Conservation (phyloP, 2,329 filamentous ascomycete genomes). For the Xylaria sp. region DNA sequence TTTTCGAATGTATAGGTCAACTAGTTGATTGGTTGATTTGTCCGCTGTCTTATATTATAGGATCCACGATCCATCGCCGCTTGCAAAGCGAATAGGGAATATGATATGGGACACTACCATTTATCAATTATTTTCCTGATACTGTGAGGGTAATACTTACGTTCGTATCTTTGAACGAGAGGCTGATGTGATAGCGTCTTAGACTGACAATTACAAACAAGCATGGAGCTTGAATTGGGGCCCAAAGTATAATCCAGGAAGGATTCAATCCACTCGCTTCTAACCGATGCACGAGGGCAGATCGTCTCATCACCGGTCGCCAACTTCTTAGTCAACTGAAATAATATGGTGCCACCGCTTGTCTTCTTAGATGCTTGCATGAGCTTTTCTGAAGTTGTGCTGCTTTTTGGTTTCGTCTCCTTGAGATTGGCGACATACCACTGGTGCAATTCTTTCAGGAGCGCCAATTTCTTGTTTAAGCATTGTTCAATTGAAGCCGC, state of each 20-base stretch:
- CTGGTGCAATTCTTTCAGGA: constrained; percentile 38
- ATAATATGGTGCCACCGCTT: background rate
- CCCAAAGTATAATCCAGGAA: background rate
- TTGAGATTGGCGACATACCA: constrained; percentile 36
- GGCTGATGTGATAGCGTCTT: constrained; percentile 18
- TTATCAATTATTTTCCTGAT: constrained; percentile 11
- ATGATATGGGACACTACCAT: constrained; percentile 36
- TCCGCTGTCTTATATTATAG: constrained; percentile 33
- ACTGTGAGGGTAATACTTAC: constrained; percentile 9
- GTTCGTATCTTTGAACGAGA: constrained; percentile 30
- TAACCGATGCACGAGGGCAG: constrained; percentile 27
- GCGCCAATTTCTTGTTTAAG: constrained; percentile 28
- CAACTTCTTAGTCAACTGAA: constrained; percentile 27
- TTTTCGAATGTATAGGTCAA: constrained; percentile 33
- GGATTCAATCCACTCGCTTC: constrained; percentile 25
- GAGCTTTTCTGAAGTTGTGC: background rate
- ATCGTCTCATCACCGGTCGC: constrained; percentile 18
- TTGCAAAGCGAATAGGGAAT: constrained; percentile 34
- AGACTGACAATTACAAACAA: constrained; percentile 25
- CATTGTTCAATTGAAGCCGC: constrained; percentile 29
- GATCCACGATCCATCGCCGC: constrained; percentile 30
- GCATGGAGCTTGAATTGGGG: constrained; percentile 10
- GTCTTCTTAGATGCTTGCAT: background rate
- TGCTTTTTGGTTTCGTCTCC: constrained; percentile 5
- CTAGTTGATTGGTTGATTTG: constrained; percentile 33